Base-by-base conservation (phyloP, 2,329 filamentous ascomycete species). In the Pseudogymnoascus sp. region DNA sequence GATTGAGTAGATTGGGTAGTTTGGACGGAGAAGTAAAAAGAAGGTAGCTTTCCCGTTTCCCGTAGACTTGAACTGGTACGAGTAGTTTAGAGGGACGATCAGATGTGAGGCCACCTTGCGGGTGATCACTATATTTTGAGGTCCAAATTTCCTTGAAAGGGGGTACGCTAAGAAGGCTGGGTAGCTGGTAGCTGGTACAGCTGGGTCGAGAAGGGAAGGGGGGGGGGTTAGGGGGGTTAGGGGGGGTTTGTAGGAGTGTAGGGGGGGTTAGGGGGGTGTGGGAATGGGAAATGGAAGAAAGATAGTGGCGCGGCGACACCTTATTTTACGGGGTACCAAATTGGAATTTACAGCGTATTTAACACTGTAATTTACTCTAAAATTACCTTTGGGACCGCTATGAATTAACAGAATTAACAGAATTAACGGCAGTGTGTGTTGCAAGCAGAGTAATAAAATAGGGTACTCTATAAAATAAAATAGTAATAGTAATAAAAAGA, bases 111-210 rank as follows among this genome's bases (percentile, higher is more conserved):
- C 56, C 56, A 60, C 56, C 56, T 60, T 60, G 56, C 56, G 56
- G 56, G 56, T 60, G 56, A 38, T 38, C 56, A 37, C 16, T 60
- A 63, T 67, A 63, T 64, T 69, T 66, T 65, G 71, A 67, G 64
- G 75, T 72, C 12, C 76, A 60, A 60, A 60, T 60, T 60, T 60
- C 56, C 56, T 38, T 53, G 44, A 53, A 53, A 53, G 44, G 44
- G 44, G 44, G 44, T 53, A 53, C 44, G 44, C 44, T 53, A 53
- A 53, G 44, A 53, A 10, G 44, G 23, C 42, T 47, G 42, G 42
- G 40, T 44, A 38, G 37, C 38, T 31, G 42, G 40, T 44, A 38
- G 37, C 38, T 31, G 7, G 28, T 31, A 31, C 7, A 31, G 28
- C 28, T 44, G 40, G 40, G 18, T 44, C 16, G 4, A 44, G 40